Evolutionary conservation across 148 eudicot species (phyloP).

Genomic region (Selenicereus undatus): DNA sequence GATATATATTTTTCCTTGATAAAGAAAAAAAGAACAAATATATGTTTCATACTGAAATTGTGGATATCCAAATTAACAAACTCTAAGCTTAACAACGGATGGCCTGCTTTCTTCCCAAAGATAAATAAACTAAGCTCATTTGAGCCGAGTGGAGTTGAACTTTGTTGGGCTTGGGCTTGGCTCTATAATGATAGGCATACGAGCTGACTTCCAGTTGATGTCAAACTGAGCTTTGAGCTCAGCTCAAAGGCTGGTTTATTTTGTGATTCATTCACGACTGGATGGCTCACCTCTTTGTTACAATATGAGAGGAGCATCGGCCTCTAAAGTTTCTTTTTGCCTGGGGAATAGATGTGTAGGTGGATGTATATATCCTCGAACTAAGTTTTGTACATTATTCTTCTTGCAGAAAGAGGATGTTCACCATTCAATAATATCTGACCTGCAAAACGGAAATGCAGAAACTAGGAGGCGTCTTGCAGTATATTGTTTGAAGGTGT

Average conservation of each 20-base stretch:
- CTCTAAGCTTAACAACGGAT: too few relatives aligned
- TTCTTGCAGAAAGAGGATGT: constrained; percentile 96
- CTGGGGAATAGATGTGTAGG: not conserved
- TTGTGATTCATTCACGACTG: not conserved
- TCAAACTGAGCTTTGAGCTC: not conserved
- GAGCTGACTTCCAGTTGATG: not conserved
- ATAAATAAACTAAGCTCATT: not conserved
- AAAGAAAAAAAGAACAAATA: too few relatives aligned
- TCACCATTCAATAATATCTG: constrained; percentile 98
- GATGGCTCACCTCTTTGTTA: not conserved
- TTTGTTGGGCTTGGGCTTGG: not conserved
- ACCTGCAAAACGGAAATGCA: constrained; percentile 94
- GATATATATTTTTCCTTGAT: too few relatives aligned
- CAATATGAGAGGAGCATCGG: not conserved
- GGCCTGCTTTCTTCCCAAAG: not conserved
- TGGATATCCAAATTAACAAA: too few relatives aligned
- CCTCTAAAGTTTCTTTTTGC: not conserved
- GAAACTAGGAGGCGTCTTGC: constrained; percentile 99
- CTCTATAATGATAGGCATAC: not conserved
- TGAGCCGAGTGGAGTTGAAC: not conserved
- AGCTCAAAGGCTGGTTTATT: not conserved
- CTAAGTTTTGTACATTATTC: constrained; percentile 1
- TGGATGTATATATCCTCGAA: not conserved
- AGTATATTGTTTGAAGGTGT: constrained; percentile 97
- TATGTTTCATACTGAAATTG: too few relatives aligned